These are phyloP conservation scores for Phalaenopsis hybrid DNA, from an alignment of 116 monocot genomes.

Conservation along the genomic window DNA sequence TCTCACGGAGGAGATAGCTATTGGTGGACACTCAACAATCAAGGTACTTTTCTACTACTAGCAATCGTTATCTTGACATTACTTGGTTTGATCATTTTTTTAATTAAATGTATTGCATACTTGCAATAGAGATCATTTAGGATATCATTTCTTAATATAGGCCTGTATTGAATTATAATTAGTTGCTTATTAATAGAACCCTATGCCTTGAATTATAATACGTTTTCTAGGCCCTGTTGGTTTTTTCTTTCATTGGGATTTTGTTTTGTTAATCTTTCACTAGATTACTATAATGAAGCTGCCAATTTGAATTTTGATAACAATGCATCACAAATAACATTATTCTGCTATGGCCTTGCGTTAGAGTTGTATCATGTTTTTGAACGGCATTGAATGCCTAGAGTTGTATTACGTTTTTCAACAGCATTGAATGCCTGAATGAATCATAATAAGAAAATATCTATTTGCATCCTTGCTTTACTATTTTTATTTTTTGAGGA, in stretches of 20 bases:
- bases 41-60: conserved; percentile 26
- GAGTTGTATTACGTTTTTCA: not conserved
- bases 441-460: not conserved
- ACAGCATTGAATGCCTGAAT: not conserved
- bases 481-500: too few relatives aligned
- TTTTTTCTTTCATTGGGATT: not conserved
- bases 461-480: too few relatives aligned
- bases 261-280: not conserved
- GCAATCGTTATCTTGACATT: not conserved
- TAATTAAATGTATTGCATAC: not conserved
- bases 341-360: not conserved
- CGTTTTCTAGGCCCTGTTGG: not conserved
- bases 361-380: not conserved
- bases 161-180: too few relatives aligned
- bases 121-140: not conserved
- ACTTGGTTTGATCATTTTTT: not conserved
- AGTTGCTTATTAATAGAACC: not conserved
- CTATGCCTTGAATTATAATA: not conserved
- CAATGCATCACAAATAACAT: not conserved
- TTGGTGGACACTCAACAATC: conserved; percentile 13
- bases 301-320: too few relatives aligned
- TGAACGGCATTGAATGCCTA: not conserved
- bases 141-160: not conserved
- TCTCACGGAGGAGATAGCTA: conserved; percentile 37
- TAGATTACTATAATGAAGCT: not conserved